Evolutionary conservation across 768 basidiomycete species (phyloP), one percentile per base, ranked within the genome.

Genomic region (Leccinum boreale): DNA sequence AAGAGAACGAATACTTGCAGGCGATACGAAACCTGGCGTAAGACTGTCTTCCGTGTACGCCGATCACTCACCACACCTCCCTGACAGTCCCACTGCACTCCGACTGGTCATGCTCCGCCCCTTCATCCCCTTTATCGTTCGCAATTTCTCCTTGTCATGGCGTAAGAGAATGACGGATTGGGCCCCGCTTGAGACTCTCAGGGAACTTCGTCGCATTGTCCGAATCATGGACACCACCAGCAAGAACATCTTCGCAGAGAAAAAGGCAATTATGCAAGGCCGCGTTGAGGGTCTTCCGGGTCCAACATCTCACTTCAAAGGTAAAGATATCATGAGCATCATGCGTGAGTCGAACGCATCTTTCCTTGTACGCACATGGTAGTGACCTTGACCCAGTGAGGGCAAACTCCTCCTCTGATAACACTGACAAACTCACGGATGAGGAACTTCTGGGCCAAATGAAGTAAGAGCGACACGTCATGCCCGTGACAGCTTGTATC

Each of bases 321-420:
- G 71, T 1, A 71, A 64, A 52, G 74, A 77, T 47, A 73, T 78
- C 42, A 74, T 78, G 76, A 74, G 65, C 56, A 71, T 78, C 59
- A 71, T 77, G 68, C 31, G 76, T 78, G 46, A 57, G 75, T 67
- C 11, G 6, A 17, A 33, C 0, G 1, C 17, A 11, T n/a, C 33
- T 21, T 39, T 19, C 28, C 23, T 31, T 47, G 49, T 44, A 23
- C 48, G 3, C 42, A 33, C 10, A 5, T 46, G 29, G 5, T 53
- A 36, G 57, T 45, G 21, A 60, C 15, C 5, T 35, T 53, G 5
- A 46, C 21, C 14, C 39, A 77, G 76, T 78, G 49, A 65, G 53
- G 28, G 75, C 74, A 26, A 77, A 78, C 56, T 26, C 56, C 39
- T 61, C 66, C 2, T 67, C 71, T 11, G 60, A 63, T n/a, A 68